Percentiles rank a stretch among this genome's conserved stretches.
Conservation (phyloP, 345 rosid genomes). For the Angophora floribunda region DNA sequence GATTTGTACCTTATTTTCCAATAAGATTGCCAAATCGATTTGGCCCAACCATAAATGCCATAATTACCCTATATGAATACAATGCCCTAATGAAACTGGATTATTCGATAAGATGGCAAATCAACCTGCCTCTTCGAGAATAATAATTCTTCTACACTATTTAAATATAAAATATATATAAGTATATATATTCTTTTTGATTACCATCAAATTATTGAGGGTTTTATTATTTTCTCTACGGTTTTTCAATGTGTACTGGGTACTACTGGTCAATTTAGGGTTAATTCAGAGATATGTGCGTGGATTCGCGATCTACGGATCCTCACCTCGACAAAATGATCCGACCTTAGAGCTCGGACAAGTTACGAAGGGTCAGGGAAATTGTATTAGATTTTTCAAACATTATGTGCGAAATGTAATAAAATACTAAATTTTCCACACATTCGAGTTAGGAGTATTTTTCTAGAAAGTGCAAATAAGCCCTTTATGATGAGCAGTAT, state of each 20-base stretch:
- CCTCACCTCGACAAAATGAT: background rate
- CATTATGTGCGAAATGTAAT: background rate
- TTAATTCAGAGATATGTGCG: background rate
- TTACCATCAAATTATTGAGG: background rate
- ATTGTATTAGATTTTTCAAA: background rate
- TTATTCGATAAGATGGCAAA: accelerated
- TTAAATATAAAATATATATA: background rate
- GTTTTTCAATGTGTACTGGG: background rate
- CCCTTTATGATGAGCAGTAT: background rate
- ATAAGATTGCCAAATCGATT: background rate
- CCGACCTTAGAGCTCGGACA: background rate
- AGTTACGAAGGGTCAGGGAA: background rate
- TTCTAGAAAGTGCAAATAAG: background rate
- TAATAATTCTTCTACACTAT: background rate
- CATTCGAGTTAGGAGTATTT: background rate
- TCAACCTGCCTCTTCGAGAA: accelerated
- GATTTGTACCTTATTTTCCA: background rate
- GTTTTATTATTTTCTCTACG: background rate
- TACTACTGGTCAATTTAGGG: background rate
- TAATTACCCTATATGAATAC: background rate
- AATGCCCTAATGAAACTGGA: background rate
- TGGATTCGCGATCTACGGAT: background rate
- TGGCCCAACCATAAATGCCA: background rate
- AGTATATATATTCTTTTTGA: background rate
- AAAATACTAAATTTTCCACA: background rate